phyloP scores from a whole-genome alignment of 2,329 filamentous ascomycete genomes.

The Fusarium globosum region DNA sequence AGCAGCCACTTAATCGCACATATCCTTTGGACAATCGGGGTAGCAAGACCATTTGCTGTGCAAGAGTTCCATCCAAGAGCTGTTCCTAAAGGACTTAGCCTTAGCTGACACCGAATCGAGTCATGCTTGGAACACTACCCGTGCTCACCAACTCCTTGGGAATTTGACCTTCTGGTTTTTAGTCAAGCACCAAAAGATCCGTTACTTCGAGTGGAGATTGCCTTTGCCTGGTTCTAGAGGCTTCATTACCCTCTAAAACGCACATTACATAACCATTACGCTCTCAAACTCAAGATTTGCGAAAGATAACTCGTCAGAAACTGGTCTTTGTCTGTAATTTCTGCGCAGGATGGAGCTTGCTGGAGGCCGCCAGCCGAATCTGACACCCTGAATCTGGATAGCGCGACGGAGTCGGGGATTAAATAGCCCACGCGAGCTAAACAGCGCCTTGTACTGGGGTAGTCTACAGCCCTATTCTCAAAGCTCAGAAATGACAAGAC shows the following conservation, averaged over 20 bases:
- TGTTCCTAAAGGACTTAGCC: rapidly evolving
- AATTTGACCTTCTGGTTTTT: rapidly evolving
- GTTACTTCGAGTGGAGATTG: rapidly evolving
- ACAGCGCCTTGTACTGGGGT: background rate
- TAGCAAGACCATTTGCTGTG: rapidly evolving
- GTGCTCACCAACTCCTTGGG: background rate
- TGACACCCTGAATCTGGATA: background rate
- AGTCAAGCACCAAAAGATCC: rapidly evolving
- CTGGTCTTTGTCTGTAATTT: too few species aligned
- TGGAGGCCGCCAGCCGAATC: background rate
- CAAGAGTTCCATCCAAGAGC: rapidly evolving
- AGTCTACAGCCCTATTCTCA: background rate
- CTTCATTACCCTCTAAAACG: background rate
- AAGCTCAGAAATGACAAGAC: background rate
- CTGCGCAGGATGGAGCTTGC: background rate
- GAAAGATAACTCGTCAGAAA: too few species aligned
- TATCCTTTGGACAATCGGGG: too few species aligned
- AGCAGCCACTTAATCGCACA: background rate
- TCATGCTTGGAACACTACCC: background rate
- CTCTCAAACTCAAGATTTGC: rapidly evolving
- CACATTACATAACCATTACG: background rate
- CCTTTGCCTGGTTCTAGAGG: background rate
- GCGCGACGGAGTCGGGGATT: background rate
- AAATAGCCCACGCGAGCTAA: background rate
- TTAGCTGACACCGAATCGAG: rapidly evolving